These are phyloP conservation scores for Cylindrotheca fusiformis DNA, from an alignment of 108 stramenopile species.

Conservation along the genomic window DNA sequence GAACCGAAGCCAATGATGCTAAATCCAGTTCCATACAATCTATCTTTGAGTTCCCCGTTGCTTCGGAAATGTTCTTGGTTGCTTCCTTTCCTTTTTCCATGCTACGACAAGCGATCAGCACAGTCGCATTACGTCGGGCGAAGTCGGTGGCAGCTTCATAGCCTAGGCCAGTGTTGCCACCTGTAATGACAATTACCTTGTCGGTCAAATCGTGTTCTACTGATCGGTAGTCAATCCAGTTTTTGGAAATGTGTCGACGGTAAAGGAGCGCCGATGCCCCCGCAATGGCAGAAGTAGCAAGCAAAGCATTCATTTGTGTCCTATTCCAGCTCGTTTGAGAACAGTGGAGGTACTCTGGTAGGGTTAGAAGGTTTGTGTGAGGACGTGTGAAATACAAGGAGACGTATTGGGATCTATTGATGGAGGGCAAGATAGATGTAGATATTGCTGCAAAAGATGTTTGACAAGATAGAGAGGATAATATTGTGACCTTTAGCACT, in stretches of 20 bases:
- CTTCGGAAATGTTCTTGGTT: neutral
- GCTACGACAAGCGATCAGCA: conserved; percentile 57
- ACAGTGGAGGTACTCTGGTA: too few relatives aligned
- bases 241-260: neutral
- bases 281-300: neutral
- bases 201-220: neutral
- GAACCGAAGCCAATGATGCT: neutral
- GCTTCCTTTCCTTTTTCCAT: conserved; percentile 34
- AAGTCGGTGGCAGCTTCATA: conserved; percentile 67
- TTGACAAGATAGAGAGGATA: too few relatives aligned
- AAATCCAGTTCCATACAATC: neutral
- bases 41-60: neutral
- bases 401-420: too few relatives aligned
- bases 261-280: neutral
- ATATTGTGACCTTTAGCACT: too few relatives aligned
- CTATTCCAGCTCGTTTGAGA: too few relatives aligned
- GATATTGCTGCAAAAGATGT: too few relatives aligned
- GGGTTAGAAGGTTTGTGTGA: too few relatives aligned
- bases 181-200: conserved; percentile 70
- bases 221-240: neutral
- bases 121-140: conserved; percentile 60
- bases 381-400: too few relatives aligned
- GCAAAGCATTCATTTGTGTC: too few relatives aligned
- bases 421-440: too few relatives aligned
- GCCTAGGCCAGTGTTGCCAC: conserved; percentile 72